Evolutionary conservation across 208 protist species (phyloP), one percentile per base, ranked within the genome.

Genomic region (Acanthamoeba culbertsoni): DNA sequence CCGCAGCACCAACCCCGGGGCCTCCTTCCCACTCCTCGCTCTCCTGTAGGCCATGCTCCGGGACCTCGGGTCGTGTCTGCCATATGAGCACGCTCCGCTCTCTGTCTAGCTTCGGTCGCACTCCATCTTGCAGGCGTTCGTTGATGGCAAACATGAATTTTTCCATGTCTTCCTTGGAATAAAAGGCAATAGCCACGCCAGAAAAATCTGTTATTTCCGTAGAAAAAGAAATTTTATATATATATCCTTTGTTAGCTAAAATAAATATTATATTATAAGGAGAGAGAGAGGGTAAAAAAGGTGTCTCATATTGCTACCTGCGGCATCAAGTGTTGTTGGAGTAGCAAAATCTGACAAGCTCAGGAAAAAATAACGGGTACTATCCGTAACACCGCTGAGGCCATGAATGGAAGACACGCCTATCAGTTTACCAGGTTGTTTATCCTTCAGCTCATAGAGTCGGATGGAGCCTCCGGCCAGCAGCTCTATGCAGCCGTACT

Each of bases 141-240:
- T 84, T 84, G 43, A 84, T 43, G 10, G 73, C 73, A 23, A 84
- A 35, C 73, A 84, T 84, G 43, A 84, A 84, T n/a, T 55, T 26
- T 31, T 84, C 73, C 73, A 84, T 84, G 20, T 84, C 42, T 18
- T 84, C 43, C 73, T 84, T 84, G 6, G 73, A 84, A n/a, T 84
- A 84, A 16, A 84, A 84, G 8, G 73, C 73, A 26, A 84, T 84
- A 1, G 73, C 73, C 43, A 84, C 73, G 0, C 73, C 73, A 3
- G 3, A 28, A n/a, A n/a, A n/a, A n/a, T n/a, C n/a, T n/a, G n/a
- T n/a, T n/a, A n/a, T n/a, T n/a, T n/a, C n/a, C n/a, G n/a, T n/a
- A n/a, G n/a, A n/a, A n/a, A n/a, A n/a, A n/a, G n/a, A n/a, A n/a
- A n/a, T n/a, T n/a, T n/a, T n/a, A n/a, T n/a, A n/a, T n/a, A n/a